Percentiles rank a stretch among this genome's conserved stretches.
Conservation (phyloP, 2,329 filamentous ascomycete species). For the Sclerotinia trifoliorum region DNA sequence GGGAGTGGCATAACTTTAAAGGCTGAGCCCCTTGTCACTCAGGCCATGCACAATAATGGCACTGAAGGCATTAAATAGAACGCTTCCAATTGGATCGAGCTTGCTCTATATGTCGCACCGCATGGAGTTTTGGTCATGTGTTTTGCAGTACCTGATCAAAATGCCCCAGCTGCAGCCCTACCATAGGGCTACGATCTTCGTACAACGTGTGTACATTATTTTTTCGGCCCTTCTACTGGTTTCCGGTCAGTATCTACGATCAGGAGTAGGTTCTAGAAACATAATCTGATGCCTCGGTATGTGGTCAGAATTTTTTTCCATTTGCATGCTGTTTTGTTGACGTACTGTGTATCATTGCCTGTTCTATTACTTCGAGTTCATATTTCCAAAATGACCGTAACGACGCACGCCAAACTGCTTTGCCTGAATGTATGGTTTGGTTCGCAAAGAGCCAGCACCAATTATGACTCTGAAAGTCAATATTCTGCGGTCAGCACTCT, state of each 20-base stretch:
- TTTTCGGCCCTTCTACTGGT: not conserved
- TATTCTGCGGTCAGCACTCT: not conserved
- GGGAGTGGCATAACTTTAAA: not conserved
- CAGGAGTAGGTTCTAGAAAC: not conserved
- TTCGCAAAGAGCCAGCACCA: not conserved
- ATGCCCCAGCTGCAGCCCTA: constrained; percentile 20
- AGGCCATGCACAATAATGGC: constrained; percentile 4
- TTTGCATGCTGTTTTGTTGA: not conserved
- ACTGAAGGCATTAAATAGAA: not conserved
- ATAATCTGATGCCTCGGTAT: not conserved
- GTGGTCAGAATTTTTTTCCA: constrained; percentile 4
- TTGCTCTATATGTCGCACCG: not conserved
- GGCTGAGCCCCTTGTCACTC: not conserved
- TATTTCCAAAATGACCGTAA: not conserved
- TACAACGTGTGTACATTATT: not conserved
- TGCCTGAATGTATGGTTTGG: not conserved
- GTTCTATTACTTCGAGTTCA: not conserved
- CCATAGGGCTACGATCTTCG: constrained; percentile 4
- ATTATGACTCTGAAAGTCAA: not conserved
- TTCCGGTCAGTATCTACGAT: not conserved
- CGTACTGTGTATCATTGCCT: not conserved
- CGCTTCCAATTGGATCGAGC: not conserved
- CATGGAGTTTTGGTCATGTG: constrained; percentile 4
- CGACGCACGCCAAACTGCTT: not conserved
- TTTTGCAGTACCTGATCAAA: not conserved